phyloP scores from a whole-genome alignment of 148 eudicot species.

The Persicaria tinctoria region DNA sequence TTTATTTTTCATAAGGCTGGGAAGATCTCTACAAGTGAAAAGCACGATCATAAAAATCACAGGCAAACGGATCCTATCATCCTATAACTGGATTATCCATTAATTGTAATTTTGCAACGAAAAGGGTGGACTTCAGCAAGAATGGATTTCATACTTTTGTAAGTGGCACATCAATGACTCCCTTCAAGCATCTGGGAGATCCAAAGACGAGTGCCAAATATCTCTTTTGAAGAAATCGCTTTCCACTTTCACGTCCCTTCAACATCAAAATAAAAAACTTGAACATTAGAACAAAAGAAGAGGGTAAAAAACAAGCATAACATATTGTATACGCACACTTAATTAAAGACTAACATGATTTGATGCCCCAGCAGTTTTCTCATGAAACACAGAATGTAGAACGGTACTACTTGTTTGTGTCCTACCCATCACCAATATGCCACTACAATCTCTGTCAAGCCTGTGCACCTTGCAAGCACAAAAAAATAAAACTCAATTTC shows the following conservation, averaged over 20 bases:
- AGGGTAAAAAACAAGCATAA: neutral
- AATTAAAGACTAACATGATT: constrained; percentile 42
- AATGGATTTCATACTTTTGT: constrained; percentile 45
- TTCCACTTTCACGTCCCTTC: constrained; percentile 36
- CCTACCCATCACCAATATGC: constrained; percentile 95
- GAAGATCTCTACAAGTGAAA: neutral
- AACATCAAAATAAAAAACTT: constrained; percentile 3
- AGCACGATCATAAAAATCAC: neutral
- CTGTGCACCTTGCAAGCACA: constrained; percentile 68
- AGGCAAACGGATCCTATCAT: neutral
- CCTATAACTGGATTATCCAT: neutral
- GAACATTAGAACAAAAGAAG: neutral
- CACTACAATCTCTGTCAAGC: constrained; percentile 96
- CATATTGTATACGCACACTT: neutral
- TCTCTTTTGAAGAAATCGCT: constrained; percentile 54
- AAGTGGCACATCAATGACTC: constrained; percentile 60
- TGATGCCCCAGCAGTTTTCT: constrained; percentile 68
- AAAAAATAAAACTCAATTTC: neutral
- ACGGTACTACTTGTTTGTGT: constrained; percentile 68
- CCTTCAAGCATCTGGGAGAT: constrained; percentile 54
- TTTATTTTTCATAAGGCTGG: neutral
- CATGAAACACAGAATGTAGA: constrained; percentile 88
- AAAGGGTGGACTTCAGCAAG: neutral
- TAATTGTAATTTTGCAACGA: neutral
- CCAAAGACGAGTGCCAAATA: constrained; percentile 98